phyloP scores from a whole-genome alignment of 2,329 filamentous ascomycete genomes.

The Whalleya microplaca region DNA sequence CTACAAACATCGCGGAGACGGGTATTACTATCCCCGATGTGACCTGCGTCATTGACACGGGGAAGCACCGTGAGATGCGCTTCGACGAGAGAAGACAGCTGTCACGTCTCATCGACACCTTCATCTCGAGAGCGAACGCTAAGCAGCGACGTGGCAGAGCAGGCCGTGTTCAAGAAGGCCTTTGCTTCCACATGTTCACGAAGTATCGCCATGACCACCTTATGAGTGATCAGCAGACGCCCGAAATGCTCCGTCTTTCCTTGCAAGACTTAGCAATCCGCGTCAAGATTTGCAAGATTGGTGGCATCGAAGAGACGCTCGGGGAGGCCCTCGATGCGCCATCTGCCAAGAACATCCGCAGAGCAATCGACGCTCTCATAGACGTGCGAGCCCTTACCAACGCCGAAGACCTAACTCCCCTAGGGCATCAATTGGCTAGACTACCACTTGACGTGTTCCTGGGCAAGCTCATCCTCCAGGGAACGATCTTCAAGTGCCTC shows the following conservation, averaged over 20 bases:
- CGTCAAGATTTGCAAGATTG: conserved; percentile 96
- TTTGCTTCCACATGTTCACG: conserved; percentile 96
- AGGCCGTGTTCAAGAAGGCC: conserved; percentile 89
- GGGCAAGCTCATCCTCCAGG: conserved; percentile 88
- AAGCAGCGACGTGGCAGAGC: conserved; percentile 94
- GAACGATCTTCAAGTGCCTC: conserved; percentile 84
- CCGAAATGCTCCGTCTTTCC: conserved; percentile 92
- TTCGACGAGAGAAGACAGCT: conserved; percentile 93
- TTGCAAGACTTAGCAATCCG: conserved; percentile 93
- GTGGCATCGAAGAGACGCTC: conserved; percentile 88
- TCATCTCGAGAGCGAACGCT: conserved; percentile 93
- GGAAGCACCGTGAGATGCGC: conserved; percentile 96
- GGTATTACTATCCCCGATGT: conserved; percentile 98
- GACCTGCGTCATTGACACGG: conserved; percentile 94
- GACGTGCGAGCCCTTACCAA: conserved; percentile 88
- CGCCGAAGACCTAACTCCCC: conserved; percentile 80
- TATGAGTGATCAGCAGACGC: conserved; percentile 91
- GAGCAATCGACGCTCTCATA: conserved; percentile 89
- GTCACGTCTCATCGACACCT: conserved; percentile 88
- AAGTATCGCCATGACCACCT: conserved; percentile 82
- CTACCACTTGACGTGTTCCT: conserved; percentile 92
- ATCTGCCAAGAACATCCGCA: conserved; percentile 86
- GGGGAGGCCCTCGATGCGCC: conserved; percentile 88
- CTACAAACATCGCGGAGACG: conserved; percentile 97
- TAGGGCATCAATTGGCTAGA: conserved; percentile 85